Evolutionary conservation across 148 eudicot species (phyloP), one percentile per base, ranked within the genome.

Genomic region (Chenopodium album): DNA sequence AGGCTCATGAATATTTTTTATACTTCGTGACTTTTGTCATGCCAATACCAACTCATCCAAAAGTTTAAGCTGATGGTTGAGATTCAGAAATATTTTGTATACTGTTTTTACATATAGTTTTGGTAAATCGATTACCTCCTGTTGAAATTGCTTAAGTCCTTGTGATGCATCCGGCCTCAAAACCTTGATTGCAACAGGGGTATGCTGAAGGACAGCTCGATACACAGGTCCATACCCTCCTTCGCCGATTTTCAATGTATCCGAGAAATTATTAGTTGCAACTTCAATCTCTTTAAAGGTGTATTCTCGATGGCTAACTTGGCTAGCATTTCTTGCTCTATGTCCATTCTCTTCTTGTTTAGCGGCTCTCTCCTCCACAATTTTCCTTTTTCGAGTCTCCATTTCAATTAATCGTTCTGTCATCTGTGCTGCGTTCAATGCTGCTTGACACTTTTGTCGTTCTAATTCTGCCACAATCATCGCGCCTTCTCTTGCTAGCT

Each of bases 161-260:
- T 94, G 92, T 71, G 93, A 79, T 12, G 89, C 87, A 66, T 89
- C 86, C 0, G 94, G 84, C 76, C 78, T 84, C 48, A 93, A 66
- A 71, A 89, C 92, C 88, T 94, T 92, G 74, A 94, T 92, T 17
- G 98, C 98, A 37, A 91, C 98, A 28, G 88, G 81, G 4, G 95
- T 94, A 82, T 91, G 88, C 62, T 92, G 89, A 28, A 94, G 93
- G 17, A 62, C 76, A 78, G 85, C 92, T 85, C 84, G 87, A 71
- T 87, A 94, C 17, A 93, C 97, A 62, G 94, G 94, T 80, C 98
- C 98, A 84, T 93, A 93, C 48, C 95, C 97, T 31, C 97, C 97
- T 85, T 93, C 97, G 47, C 95, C 97, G 73, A 94, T 84, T 86
- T 91, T 93, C 65, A 82, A 71, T 67, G 95, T 79, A 13, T 52